Percentiles rank a stretch among this genome's conserved stretches.
Evolutionary conservation across 345 rosid genomes (phyloP).

Genomic region (Schrenkiella parvula): DNA sequence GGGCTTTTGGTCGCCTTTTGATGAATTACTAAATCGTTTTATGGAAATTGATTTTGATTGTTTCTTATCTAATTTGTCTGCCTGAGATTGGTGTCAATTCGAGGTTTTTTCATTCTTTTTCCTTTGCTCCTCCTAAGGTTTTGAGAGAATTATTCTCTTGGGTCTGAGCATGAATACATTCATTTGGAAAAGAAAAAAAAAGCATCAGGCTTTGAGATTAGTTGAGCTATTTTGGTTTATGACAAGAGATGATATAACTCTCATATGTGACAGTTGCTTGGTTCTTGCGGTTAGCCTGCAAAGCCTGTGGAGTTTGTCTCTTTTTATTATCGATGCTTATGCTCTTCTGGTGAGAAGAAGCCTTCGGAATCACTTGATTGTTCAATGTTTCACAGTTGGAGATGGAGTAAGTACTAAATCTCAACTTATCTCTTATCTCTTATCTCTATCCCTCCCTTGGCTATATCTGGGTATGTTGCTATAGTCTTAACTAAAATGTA

Average conservation of each 20-base stretch:
- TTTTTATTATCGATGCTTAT: slow-evolving; percentile 57
- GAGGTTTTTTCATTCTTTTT: background rate
- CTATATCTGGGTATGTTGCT: background rate
- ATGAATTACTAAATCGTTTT: no score
- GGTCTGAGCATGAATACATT: no score
- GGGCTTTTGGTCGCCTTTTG: background rate
- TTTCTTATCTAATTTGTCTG: background rate
- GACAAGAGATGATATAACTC: background rate
- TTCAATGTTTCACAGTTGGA: slow-evolving; percentile 58
- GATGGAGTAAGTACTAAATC: slow-evolving; percentile 62
- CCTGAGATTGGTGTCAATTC: background rate
- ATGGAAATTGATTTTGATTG: background rate
- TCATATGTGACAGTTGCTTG: slow-evolving; percentile 48
- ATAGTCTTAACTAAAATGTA: background rate
- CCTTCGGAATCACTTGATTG: slow-evolving; percentile 42
- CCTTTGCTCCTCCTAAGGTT: background rate
- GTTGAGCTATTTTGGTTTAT: background rate
- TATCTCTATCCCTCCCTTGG: background rate
- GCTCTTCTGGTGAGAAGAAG: slow-evolving; percentile 67
- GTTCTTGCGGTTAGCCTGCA: slow-evolving; percentile 69
- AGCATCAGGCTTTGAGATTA: background rate
- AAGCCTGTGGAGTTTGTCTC: slow-evolving; percentile 68
- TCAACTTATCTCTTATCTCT: background rate
- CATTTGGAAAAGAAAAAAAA: no score
- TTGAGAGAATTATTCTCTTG: background rate